Conservation (phyloP, 805 yeast species). For the Schizosaccharomyces japonicus region DNA sequence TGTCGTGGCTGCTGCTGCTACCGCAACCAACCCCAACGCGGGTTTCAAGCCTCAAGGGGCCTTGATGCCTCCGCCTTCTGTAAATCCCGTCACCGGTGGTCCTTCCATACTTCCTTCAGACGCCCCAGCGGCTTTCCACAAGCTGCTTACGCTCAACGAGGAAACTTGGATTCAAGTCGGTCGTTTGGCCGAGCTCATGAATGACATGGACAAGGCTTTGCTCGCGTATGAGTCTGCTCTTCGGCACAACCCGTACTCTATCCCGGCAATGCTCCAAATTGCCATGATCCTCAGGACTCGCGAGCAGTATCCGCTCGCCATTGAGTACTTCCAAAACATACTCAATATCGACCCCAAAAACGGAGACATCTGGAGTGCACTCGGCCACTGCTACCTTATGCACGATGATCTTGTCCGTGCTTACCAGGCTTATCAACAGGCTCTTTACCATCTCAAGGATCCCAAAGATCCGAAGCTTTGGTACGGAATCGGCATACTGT, state of each 20-base stretch:
- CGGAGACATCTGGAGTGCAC: slow-evolving; percentile 82
- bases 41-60: no score
- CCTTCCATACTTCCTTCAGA: not conserved
- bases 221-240: slow-evolving; percentile 72
- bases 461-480: slow-evolving; percentile 90
- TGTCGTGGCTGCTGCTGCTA: no score
- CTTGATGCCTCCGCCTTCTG: no score
- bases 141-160: slow-evolving; percentile 11
- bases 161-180: slow-evolving; percentile 18
- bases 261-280: slow-evolving; percentile 60
- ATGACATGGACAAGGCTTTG: slow-evolving; percentile 72
- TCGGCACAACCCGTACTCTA: slow-evolving; percentile 62
- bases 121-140: slow-evolving; percentile 9
- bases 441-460: slow-evolving; percentile 68
- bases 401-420: slow-evolving; percentile 88
- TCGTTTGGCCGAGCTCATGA: slow-evolving; percentile 65
- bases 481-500: slow-evolving; percentile 95
- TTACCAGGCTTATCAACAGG: slow-evolving; percentile 89
- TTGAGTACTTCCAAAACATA: slow-evolving; percentile 78
- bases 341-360: slow-evolving; percentile 58
- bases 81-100: no score
- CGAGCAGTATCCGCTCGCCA: slow-evolving; percentile 82
- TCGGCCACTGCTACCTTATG: slow-evolving; percentile 89
- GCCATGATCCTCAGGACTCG: slow-evolving; percentile 74
- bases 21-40: no score